Conservation (phyloP, 169 alveolate genomes). For the Eimeria necatrix region DNA sequence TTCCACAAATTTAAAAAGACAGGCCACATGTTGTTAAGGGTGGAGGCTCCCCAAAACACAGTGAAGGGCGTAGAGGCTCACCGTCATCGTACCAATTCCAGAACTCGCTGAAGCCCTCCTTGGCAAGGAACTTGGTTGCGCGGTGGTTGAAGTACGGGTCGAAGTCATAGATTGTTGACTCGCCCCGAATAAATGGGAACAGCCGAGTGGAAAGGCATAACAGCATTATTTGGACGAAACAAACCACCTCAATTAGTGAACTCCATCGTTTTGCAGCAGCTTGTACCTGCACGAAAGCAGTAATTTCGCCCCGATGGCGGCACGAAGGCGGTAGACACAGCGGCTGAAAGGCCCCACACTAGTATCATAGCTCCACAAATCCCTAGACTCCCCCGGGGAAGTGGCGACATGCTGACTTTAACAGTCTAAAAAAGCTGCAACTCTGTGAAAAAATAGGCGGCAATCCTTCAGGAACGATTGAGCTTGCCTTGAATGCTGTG, state of each 20-base stretch:
- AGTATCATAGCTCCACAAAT: too few species aligned
- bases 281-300: conserved; percentile 1
- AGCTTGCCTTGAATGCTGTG: conserved; percentile 42
- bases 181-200: conserved; percentile 97
- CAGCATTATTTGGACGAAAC: conserved; percentile 47
- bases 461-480: not conserved
- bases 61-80: not conserved
- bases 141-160: conserved; percentile 99
- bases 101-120: conserved; percentile 96
- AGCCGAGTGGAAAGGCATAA: conserved; percentile 92
- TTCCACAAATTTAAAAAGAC: too few species aligned
- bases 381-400: too few species aligned
- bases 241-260: conserved; percentile 52
- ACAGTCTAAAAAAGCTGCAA: too few species aligned
- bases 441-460: too few species aligned
- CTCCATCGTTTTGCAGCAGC: conserved; percentile 74
- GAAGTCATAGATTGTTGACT: conserved; percentile 98
- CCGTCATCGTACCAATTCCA: conserved; percentile 98
- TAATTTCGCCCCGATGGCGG: not conserved
- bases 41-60: not conserved
- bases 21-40: not conserved
- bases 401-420: too few species aligned
- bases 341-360: too few species aligned
- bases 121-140: conserved; percentile 95
- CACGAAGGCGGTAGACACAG: not conserved